These are phyloP conservation scores for Aureobasidium sp. DNA, from an alignment of 2,329 filamentous ascomycete species.

Conservation along the genomic window DNA sequence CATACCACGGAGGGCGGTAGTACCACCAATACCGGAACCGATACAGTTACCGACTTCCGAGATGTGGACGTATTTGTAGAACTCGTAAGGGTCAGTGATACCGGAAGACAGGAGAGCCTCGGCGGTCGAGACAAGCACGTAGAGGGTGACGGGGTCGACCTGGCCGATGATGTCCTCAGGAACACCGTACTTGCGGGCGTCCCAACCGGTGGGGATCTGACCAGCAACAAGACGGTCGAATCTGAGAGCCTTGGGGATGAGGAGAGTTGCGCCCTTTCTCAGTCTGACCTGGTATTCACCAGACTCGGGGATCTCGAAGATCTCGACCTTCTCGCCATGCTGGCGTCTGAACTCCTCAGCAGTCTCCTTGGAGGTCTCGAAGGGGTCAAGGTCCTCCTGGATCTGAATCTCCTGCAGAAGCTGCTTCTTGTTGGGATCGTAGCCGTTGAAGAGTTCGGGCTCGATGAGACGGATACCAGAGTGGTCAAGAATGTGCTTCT, in stretches of 20 bases:
- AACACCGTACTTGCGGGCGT: conserved; percentile 90
- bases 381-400: conserved; percentile 92
- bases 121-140: conserved; percentile 85
- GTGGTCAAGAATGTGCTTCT: conserved; percentile 93
- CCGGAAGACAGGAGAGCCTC: conserved; percentile 86
- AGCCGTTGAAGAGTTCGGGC: conserved; percentile 91
- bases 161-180: conserved; percentile 97
- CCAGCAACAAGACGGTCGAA: conserved; percentile 97
- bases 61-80: conserved; percentile 98
- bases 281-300: conserved; percentile 91
- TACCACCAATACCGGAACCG: conserved; percentile 96
- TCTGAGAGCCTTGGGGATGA: conserved; percentile 93
- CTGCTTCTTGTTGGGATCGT: conserved; percentile 98
- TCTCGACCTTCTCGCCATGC: conserved; percentile 95
- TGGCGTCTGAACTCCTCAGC: conserved; percentile 95
- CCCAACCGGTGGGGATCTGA: conserved; percentile 95
- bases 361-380: conserved; percentile 94
- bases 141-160: conserved; percentile 93
- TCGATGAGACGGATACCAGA: conserved; percentile 96
- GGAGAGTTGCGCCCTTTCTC: conserved; percentile 88
- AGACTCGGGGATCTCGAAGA: conserved; percentile 88
- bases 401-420: conserved; percentile 96
- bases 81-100: conserved; percentile 98
- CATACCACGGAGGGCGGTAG: conserved; percentile 87
- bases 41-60: conserved; percentile 98